These are phyloP conservation scores for Aspergillus saccharolyticus DNA, from an alignment of 495 filamentous ascomycete genomes.

Conservation along the genomic window DNA sequence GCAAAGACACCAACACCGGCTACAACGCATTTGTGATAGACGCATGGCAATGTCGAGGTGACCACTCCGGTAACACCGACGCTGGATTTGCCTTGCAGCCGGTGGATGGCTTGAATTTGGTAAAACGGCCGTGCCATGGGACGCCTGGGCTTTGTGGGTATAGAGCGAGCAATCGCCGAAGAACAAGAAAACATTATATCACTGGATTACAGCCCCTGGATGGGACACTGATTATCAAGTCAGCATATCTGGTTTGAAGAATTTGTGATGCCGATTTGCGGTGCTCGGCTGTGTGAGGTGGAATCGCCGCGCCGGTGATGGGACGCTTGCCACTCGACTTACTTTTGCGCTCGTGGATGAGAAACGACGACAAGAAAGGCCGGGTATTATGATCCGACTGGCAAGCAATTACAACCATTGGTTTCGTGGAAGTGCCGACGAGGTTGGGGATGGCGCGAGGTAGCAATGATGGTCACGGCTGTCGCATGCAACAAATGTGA, in stretches of 20 bases:
- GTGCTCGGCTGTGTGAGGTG: neutral
- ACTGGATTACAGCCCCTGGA: constrained; percentile 7
- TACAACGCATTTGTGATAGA: constrained; percentile 1
- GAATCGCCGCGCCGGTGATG: neutral
- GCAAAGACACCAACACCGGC: constrained; percentile 8
- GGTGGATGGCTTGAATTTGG: neutral
- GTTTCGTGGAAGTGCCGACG: neutral
- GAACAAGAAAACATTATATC: neutral
- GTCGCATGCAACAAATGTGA: neutral
- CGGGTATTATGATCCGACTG: neutral
- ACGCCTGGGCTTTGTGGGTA: neutral
- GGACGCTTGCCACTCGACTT: neutral
- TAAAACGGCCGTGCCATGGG: neutral
- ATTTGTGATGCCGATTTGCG: neutral
- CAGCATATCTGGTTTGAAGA: neutral
- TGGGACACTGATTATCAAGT: constrained; percentile 5
- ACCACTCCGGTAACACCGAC: neutral
- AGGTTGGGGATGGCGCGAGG: too few relatives aligned
- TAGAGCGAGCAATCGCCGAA: neutral
- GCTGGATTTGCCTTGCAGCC: neutral
- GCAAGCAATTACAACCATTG: neutral
- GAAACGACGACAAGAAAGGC: neutral
- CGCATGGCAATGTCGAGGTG: constrained; percentile 3
- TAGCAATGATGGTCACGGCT: neutral
- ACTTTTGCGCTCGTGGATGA: neutral